Evolutionary conservation across 73 alveolate species (phyloP).

Genomic region (Paramecium caudatum): DNA sequence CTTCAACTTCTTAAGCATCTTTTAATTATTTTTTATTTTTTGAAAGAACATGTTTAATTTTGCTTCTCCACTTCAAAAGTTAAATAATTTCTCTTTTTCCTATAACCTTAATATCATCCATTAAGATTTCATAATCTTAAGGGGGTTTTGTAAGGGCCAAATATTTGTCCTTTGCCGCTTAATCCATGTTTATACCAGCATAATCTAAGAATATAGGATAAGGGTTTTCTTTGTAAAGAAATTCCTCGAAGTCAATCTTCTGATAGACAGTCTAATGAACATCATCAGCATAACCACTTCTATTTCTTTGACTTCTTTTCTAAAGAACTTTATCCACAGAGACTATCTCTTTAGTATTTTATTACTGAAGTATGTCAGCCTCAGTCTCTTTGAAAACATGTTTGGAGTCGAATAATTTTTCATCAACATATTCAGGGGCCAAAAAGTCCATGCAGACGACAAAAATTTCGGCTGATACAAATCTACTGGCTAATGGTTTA

Average conservation of each 20-base stretch:
- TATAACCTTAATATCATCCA: slow-evolving; percentile 92
- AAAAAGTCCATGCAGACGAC: slow-evolving; percentile 95
- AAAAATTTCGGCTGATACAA: slow-evolving; percentile 98
- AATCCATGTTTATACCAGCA: slow-evolving; percentile 81
- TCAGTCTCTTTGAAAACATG: slow-evolving; percentile 94
- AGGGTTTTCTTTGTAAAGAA: slow-evolving; percentile 93
- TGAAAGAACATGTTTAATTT: slow-evolving; percentile 84
- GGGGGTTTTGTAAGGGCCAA: slow-evolving; percentile 79
- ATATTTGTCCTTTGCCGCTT: slow-evolving; percentile 86
- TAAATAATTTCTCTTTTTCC: slow-evolving; percentile 93
- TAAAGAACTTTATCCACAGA: slow-evolving; percentile 90
- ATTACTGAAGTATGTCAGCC: slow-evolving; percentile 79
- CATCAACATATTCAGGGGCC: slow-evolving; percentile 97
- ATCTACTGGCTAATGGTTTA: slow-evolving; percentile 97
- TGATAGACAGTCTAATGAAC: slow-evolving; percentile 84
- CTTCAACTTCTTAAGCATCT: slow-evolving; percentile 81
- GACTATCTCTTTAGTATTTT: slow-evolving; percentile 77
- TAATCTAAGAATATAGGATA: slow-evolving; percentile 87
- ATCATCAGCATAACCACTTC: slow-evolving; percentile 96
- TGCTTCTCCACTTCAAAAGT: slow-evolving; percentile 91
- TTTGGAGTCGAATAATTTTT: slow-evolving; percentile 97
- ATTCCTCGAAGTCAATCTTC: slow-evolving; percentile 89
- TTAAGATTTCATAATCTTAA: slow-evolving; percentile 81
- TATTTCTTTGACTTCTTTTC: slow-evolving; percentile 89
- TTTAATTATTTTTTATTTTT: slow-evolving; percentile 80